Evolutionary conservation across 768 basidiomycete genomes (phyloP), one percentile per base, ranked within the genome.

Genomic region (Grammothele lineata): DNA sequence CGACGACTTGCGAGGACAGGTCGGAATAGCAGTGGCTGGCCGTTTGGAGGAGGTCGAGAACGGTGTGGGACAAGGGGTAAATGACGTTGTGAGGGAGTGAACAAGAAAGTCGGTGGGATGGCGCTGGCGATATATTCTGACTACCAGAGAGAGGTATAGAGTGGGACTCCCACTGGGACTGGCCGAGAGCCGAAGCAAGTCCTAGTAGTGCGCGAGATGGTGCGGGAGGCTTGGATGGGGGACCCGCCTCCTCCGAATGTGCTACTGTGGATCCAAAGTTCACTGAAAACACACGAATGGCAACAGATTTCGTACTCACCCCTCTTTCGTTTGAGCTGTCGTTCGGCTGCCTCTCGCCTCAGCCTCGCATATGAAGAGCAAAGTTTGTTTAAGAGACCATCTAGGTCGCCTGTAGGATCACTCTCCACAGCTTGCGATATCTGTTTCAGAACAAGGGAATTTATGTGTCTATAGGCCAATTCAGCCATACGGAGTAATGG

Each of bases 81-180:
- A 45, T 40, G 37, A 50, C 14, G 38, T 10, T 23, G 14, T 42
- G 43, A 4, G 47, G 25, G 21, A 35, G 19, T 27, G 40, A 15
- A 36, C 26, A 39, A 5, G 4, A 32, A 9, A 32, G 30, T 9
- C 9, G 30, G 9, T 32, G 8, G 9, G 8, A 15, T 9, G 8
- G 30, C 30, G 30, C 15, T n/a, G n/a, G n/a, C n/a, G n/a, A n/a
- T n/a, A n/a, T n/a, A n/a, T n/a, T n/a, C n/a, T n/a, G n/a, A n/a
- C n/a, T n/a, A n/a, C n/a, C n/a, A n/a, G n/a, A n/a, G n/a, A n/a
- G n/a, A n/a, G n/a, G n/a, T n/a, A n/a, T n/a, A n/a, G 30, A 32
- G 30, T 8, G 8, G 30, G 9, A 15, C 9, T 32, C 15, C 30
- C 30, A 32, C 9, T 32, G 30, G 30, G 30, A 15, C 30, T 32